A percentile compares a stretch with the other conserved stretches of the same genome.
phyloP scores from a whole-genome alignment of 1,139 yeast genomes.

The Saccharomyces hybrid region DNA sequence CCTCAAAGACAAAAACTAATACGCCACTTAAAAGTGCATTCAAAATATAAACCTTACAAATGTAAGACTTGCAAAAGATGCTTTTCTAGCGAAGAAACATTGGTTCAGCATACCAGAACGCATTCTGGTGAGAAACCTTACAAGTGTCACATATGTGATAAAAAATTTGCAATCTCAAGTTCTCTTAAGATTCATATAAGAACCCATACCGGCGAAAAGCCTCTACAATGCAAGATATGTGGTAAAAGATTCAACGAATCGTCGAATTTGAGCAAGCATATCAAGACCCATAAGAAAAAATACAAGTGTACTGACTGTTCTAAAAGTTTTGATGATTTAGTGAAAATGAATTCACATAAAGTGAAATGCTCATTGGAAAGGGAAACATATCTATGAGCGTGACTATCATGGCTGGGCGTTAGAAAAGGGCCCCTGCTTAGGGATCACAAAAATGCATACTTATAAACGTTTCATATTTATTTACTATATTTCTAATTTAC shows the following conservation, averaged over 20 bases:
- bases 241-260: slow-evolving; percentile 81
- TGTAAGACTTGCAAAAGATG: slow-evolving; percentile 60
- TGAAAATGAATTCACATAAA: slow-evolving; percentile 13
- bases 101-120: slow-evolving; percentile 61
- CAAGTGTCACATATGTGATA: slow-evolving; percentile 58
- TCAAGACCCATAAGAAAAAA: slow-evolving; percentile 55
- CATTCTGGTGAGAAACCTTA: slow-evolving; percentile 90
- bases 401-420: neutral
- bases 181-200: slow-evolving; percentile 61
- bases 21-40: slow-evolving; percentile 83
- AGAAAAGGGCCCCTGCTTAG: neutral
- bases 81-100: slow-evolving; percentile 52
- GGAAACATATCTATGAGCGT: neutral
- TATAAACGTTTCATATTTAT: neutral
- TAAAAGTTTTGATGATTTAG: slow-evolving; percentile 38
- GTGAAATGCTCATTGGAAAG: slow-evolving; percentile 7
- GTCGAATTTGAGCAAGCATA: slow-evolving; percentile 80
- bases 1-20: slow-evolving; percentile 77
- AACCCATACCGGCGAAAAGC: slow-evolving; percentile 89
- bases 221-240: slow-evolving; percentile 76
- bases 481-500: neutral
- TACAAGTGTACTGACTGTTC: slow-evolving; percentile 48
- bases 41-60: slow-evolving; percentile 68
- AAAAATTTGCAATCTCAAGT: slow-evolving; percentile 52
- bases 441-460: neutral